phyloP scores from a whole-genome alignment of 1,284 basidiomycete genomes.

The Malassezia arunalokei region DNA sequence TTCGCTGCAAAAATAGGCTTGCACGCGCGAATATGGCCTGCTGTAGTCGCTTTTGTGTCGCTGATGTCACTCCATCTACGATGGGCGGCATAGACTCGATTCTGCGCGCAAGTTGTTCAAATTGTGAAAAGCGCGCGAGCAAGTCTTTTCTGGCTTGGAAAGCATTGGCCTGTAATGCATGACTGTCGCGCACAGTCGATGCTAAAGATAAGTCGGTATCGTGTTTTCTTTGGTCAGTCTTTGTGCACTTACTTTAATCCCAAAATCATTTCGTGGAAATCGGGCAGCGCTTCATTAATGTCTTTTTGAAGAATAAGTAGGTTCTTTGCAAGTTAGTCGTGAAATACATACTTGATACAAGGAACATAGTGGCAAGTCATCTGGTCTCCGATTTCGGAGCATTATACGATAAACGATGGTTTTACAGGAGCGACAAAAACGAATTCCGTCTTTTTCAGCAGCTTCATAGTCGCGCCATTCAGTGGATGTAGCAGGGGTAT shows the following conservation, averaged over 20 bases:
- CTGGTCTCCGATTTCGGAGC: conserved; percentile 1
- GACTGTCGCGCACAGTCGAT: conserved; percentile 31
- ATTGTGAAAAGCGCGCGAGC: conserved; percentile 68
- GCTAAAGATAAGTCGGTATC: conserved; percentile 31
- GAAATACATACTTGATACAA: conserved; percentile 48
- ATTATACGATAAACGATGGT: conserved; percentile 60
- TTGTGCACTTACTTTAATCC: conserved; percentile 51
- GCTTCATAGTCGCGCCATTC: neutral
- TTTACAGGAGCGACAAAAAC: conserved; percentile 71
- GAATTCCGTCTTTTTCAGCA: conserved; percentile 21
- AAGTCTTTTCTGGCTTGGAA: conserved; percentile 63
- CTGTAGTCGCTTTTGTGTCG: conserved; percentile 68
- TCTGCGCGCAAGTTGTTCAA: conserved; percentile 74
- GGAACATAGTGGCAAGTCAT: conserved; percentile 52
- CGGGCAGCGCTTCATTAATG: conserved; percentile 58
- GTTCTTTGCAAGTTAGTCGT: conserved; percentile 22
- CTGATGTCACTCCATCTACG: neutral
- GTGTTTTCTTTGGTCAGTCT: conserved; percentile 17
- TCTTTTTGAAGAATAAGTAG: conserved; percentile 66
- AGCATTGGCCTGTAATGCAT: conserved; percentile 51
- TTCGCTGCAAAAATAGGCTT: conserved; percentile 69
- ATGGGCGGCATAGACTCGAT: conserved; percentile 58
- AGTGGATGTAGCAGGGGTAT: neutral
- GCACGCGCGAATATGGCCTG: conserved; percentile 66
- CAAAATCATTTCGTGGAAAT: conserved; percentile 59